Base-by-base conservation (phyloP, 768 basidiomycete species). In the Galerina sulciceps region DNA sequence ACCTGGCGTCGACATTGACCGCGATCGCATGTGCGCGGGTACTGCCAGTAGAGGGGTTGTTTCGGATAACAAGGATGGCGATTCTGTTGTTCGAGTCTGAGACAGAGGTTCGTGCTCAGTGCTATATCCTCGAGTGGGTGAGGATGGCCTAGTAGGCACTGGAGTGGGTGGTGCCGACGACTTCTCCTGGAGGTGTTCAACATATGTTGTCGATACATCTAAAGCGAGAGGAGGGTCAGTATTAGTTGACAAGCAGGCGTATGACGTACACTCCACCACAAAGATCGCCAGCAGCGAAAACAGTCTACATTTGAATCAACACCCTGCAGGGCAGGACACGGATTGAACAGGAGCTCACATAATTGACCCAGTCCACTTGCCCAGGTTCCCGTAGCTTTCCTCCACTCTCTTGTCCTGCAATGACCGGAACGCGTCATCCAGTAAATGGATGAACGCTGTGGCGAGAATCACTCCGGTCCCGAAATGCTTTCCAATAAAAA, bases 401-500 rank as follows among this genome's bases (percentile, higher is more conserved):
- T 77, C 79, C 14, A 90, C 79, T 3, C 63, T 67, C 0, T 78
- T 76, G 55, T 80, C 74, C 42, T 76, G 75, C 1, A 93, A 76
- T 0, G 83, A 80, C 54, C 81, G 80, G 65, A 91, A 93, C 0
- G 90, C 85, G 57, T 93, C 91, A 61, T 90, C 88, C 11, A 94
- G 76, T 9, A 94, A 77, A 69, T 94, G 92, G 15, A 89, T 86
- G 64, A 94, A 94, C 0, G 90, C 91, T 0, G 92, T 94, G 3
- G 91, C 86, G 4, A 94, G 71, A 35, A 94, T 94, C 13, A 91
- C 90, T 10, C 91, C 91, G 13, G 92, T 93, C 36, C 92, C 92
- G 64, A 93, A 93, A 68, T 94, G 92, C 66, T 93, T 94, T 38
- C 89, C 91, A n/a, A 91, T 77, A 71, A 94, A 93, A 69, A 94